phyloP scores from a whole-genome alignment of 768 basidiomycete species.

The Mycena latifolia region DNA sequence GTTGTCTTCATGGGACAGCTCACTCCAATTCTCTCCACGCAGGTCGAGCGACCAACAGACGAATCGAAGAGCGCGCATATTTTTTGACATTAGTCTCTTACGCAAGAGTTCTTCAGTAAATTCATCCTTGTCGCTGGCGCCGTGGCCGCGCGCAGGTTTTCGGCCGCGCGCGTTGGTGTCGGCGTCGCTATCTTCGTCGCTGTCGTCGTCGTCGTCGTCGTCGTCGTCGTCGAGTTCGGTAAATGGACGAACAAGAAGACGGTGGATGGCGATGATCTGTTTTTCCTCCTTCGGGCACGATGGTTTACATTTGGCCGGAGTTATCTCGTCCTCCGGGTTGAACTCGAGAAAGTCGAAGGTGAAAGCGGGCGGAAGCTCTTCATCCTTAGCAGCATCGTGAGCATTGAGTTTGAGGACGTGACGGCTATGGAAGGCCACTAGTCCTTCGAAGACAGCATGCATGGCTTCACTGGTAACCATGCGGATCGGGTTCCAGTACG shows the following conservation, averaged over 20 bases:
- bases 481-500: slow-evolving; percentile 43
- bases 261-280: no score
- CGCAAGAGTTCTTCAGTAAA: no score
- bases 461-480: slow-evolving; percentile 44
- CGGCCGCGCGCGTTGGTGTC: neutral
- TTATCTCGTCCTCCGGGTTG: neutral
- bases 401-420: slow-evolving; percentile 28
- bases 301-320: no score
- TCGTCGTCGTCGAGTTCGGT: neutral
- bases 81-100: no score
- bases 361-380: neutral
- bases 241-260: no score
- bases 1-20: neutral
- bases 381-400: neutral
- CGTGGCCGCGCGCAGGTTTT: neutral
- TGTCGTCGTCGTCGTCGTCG: neutral
- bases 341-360: neutral
- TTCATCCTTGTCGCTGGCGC: neutral
- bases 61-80: no score
- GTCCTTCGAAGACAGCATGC: slow-evolving; percentile 42
- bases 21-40: no score
- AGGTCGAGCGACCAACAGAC: no score
- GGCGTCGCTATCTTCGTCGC: neutral
- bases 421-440: slow-evolving; percentile 23
- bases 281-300: no score